A percentile compares a stretch with the other conserved stretches of the same genome.
Evolutionary conservation across 208 protist genomes (phyloP).

Genomic region (Wallacemonas collosoma): DNA sequence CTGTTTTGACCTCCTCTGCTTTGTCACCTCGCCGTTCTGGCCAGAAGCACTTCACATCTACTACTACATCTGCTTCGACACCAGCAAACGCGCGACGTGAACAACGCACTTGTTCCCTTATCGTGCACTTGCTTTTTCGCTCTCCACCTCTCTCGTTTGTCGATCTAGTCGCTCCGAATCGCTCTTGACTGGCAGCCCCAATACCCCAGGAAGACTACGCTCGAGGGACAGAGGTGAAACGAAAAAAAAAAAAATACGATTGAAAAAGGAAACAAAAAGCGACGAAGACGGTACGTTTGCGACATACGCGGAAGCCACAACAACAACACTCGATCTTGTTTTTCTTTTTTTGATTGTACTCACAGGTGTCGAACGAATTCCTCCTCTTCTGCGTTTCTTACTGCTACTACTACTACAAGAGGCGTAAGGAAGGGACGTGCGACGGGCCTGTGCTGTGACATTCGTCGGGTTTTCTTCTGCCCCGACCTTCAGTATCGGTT

Average conservation of each 20-base stretch:
- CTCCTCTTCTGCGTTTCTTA: background rate
- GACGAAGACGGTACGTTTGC: too few species aligned
- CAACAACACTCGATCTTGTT: constrained; percentile 4
- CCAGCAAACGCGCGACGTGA: too few species aligned
- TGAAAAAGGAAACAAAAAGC: background rate
- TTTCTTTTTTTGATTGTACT: constrained; percentile 1
- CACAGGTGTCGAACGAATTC: background rate
- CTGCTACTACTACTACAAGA: constrained; percentile 4
- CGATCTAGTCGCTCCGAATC: too few species aligned
- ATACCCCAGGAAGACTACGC: too few species aligned
- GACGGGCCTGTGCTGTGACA: too few species aligned
- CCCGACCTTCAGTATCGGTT: too few species aligned
- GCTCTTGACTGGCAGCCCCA: too few species aligned
- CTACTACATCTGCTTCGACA: too few species aligned
- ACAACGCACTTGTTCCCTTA: background rate
- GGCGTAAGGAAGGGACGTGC: background rate
- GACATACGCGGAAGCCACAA: too few species aligned
- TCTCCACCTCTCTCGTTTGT: background rate
- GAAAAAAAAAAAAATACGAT: constrained; percentile 1
- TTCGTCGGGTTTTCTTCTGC: too few species aligned
- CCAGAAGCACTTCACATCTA: too few species aligned
- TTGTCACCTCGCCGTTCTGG: background rate
- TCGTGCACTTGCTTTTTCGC: background rate
- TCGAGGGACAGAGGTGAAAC: background rate
- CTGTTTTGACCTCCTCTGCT: background rate